A percentile compares a stretch with the other conserved stretches of the same genome.
Conservation (phyloP, 768 basidiomycete species). For the Tricholoma hemisulphureum region DNA sequence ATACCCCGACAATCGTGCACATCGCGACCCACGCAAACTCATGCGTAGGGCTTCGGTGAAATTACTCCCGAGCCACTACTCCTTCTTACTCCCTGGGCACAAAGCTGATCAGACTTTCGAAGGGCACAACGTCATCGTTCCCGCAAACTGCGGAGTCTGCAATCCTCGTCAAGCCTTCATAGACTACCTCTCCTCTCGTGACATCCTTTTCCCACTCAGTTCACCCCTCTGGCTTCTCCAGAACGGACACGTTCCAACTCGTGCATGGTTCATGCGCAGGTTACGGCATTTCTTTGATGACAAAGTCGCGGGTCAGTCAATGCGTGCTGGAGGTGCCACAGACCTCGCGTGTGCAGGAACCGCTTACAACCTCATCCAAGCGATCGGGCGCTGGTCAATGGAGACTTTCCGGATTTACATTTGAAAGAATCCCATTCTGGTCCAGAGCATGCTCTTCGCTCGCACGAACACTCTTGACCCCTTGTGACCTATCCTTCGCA, state of each 20-base stretch:
- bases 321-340: constrained; percentile 36
- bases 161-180: neutral
- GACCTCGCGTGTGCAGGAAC: constrained; percentile 27
- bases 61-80: too few species aligned
- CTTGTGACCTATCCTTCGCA: too few species aligned
- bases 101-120: too few species aligned
- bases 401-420: constrained; percentile 30
- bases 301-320: neutral
- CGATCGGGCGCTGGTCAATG: constrained; percentile 38
- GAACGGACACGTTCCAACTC: neutral
- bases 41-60: too few species aligned
- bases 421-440: constrained; percentile 1
- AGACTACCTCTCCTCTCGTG: neutral
- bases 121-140: too few species aligned
- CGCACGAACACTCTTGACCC: too few species aligned
- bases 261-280: neutral
- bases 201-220: neutral
- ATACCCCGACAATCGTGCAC: too few species aligned
- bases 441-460: too few species aligned
- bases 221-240: neutral
- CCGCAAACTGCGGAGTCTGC: too few species aligned
- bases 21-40: too few species aligned
- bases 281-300: neutral
- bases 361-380: constrained; percentile 32
- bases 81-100: too few species aligned